Evolutionary conservation across 805 yeast genomes (phyloP).

Genomic region (Wickerhamiella sergipiensis): DNA sequence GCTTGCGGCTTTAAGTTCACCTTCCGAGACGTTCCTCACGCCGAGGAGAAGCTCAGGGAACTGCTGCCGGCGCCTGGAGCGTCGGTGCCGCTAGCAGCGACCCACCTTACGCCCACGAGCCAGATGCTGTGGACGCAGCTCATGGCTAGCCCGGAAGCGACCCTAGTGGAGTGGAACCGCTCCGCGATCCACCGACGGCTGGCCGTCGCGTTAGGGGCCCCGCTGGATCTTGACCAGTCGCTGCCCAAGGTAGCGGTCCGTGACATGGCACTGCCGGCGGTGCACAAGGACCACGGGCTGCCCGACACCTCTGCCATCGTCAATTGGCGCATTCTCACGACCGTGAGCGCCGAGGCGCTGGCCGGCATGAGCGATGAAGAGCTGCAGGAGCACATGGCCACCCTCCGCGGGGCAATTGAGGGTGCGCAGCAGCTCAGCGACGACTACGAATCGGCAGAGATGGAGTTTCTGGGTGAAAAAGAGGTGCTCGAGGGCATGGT

Average conservation of each 20-base stretch:
- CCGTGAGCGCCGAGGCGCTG: conserved; percentile 25
- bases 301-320: conserved; percentile 12
- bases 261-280: conserved; percentile 11
- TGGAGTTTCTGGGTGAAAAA: conserved; percentile 46
- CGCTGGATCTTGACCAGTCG: conserved; percentile 54
- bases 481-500: conserved; percentile 74
- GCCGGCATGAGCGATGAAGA: conserved; percentile 26
- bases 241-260: conserved; percentile 20
- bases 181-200: conserved; percentile 53
- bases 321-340: conserved; percentile 23
- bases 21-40: background rate
- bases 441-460: conserved; percentile 40
- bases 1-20: background rate
- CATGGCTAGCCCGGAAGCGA: conserved; percentile 34
- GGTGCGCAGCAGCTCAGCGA: conserved; percentile 29
- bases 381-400: conserved; percentile 27
- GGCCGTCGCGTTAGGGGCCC: conserved; percentile 53
- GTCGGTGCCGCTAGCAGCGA: conserved; percentile 1
- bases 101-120: conserved; percentile 10
- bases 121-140: conserved; percentile 32
- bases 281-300: conserved; percentile 7
- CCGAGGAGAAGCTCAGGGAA: conserved; percentile 2
- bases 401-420: conserved; percentile 25
- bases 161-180: conserved; percentile 56
- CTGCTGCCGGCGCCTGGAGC: conserved; percentile 2